A percentile compares a stretch with the other conserved stretches of the same genome.
phyloP scores from a whole-genome alignment of 1,139 yeast species.

The Hyphopichia fennica region DNA sequence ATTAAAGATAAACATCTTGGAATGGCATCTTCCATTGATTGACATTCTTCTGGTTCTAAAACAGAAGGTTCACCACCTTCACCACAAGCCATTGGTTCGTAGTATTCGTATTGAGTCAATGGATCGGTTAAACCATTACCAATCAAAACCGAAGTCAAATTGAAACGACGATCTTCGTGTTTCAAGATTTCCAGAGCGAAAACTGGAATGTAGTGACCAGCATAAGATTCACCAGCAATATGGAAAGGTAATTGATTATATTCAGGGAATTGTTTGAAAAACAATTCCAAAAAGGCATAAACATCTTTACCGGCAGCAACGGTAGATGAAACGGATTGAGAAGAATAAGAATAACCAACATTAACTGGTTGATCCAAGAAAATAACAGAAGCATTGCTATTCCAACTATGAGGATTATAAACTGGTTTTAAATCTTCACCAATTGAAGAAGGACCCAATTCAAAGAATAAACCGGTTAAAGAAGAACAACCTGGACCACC shows the following conservation, averaged over 20 bases:
- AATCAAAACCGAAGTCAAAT: conserved; percentile 83
- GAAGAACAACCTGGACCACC: conserved; percentile 52
- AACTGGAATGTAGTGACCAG: conserved; percentile 95
- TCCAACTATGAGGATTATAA: conserved; percentile 44
- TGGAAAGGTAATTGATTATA: conserved; percentile 75
- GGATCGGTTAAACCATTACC: conserved; percentile 98
- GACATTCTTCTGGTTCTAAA: conserved; percentile 76
- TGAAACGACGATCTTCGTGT: conserved; percentile 75
- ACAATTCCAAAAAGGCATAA: conserved; percentile 84
- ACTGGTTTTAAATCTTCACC: conserved; percentile 36
- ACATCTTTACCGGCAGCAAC: conserved; percentile 93
- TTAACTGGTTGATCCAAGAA: conserved; percentile 50
- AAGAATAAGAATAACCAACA: conserved; percentile 81
- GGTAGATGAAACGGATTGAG: conserved; percentile 62
- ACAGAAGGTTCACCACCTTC: conserved; percentile 86
- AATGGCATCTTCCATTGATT: conserved; percentile 65
- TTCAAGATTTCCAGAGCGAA: conserved; percentile 85
- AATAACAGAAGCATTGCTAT: conserved; percentile 44
- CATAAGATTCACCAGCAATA: conserved; percentile 98
- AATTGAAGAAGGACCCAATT: conserved; percentile 44
- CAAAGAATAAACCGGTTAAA: conserved; percentile 43
- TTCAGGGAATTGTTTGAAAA: conserved; percentile 89
- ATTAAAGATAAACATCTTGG: conserved; percentile 84
- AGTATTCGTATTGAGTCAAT: conserved; percentile 80
- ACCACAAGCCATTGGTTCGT: conserved; percentile 98